Conservation (phyloP, 345 rosid species). For the Populus simonii region DNA sequence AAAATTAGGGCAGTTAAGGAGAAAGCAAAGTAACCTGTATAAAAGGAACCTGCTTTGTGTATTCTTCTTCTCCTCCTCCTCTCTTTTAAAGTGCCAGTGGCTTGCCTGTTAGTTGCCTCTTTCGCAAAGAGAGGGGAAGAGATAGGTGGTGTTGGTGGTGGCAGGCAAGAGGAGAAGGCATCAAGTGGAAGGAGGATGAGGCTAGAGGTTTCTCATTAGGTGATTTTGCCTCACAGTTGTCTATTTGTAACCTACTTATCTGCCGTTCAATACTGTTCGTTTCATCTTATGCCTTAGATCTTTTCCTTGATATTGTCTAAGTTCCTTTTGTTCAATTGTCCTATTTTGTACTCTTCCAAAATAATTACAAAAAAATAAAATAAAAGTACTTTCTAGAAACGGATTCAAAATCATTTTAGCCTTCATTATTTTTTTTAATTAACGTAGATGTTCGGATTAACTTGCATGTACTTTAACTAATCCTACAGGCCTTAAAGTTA, state of each 20-base stretch:
- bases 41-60: neutral
- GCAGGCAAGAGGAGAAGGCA: neutral
- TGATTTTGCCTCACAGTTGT: neutral
- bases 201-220: conserved; percentile 17
- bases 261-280: neutral
- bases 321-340: neutral
- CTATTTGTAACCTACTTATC: neutral
- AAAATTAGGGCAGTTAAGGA: neutral
- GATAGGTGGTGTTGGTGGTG: neutral
- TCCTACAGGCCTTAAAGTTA: no score
- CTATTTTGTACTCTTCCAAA: neutral
- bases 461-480: no score
- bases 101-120: neutral
- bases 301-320: neutral
- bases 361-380: no score
- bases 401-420: no score
- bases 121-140: conserved; percentile 1
- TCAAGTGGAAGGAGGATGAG: conserved; percentile 23
- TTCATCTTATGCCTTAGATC: neutral
- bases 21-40: neutral
- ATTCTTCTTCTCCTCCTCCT: neutral
- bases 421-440: no score
- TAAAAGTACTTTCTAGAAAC: no score
- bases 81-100: neutral
- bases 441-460: no score